Conservation (phyloP, 2,329 filamentous ascomycete species). For the Pseudogymnoascus pannorum region DNA sequence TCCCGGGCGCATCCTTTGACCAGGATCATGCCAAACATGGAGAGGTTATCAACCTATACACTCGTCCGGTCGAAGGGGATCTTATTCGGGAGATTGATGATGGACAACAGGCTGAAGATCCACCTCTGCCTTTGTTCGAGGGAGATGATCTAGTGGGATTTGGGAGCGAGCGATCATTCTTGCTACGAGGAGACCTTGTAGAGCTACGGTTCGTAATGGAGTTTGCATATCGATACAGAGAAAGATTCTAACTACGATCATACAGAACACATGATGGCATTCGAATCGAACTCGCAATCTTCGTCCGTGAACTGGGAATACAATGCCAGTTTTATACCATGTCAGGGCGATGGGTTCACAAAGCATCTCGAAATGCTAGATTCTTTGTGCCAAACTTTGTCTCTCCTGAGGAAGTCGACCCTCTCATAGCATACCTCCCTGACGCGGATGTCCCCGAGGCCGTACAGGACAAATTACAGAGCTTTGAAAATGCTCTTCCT, state of each 20-base stretch:
- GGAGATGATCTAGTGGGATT: slow-evolving; percentile 43
- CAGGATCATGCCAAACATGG: not conserved
- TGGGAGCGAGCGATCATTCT: slow-evolving; percentile 24
- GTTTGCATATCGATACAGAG: not conserved
- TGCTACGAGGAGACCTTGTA: slow-evolving; percentile 29
- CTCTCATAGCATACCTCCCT: slow-evolving; percentile 40
- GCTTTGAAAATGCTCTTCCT: slow-evolving; percentile 36
- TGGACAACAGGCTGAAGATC: not conserved
- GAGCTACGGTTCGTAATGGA: slow-evolving; percentile 22
- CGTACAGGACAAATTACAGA: slow-evolving; percentile 29
- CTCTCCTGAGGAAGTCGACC: slow-evolving; percentile 33
- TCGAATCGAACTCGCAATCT: slow-evolving; percentile 38
- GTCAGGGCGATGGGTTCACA: slow-evolving; percentile 41
- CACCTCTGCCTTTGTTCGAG: slow-evolving; percentile 29
- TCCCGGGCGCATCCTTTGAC: not conserved
- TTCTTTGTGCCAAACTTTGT: slow-evolving; percentile 42
- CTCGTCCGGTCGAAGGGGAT: not conserved
- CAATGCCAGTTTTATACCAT: slow-evolving; percentile 42
- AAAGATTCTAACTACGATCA: slow-evolving; percentile 12
- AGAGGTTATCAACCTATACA: not conserved
- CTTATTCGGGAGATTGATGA: not conserved
- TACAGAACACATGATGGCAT: slow-evolving; percentile 15
- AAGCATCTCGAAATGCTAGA: slow-evolving; percentile 27
- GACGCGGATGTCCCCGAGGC: slow-evolving; percentile 28
- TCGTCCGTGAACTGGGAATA: slow-evolving; percentile 34